Percentiles rank a stretch among this genome's conserved stretches.
phyloP scores from a whole-genome alignment of 2,329 filamentous ascomycete genomes.

The Trichoderma oligosporum region DNA sequence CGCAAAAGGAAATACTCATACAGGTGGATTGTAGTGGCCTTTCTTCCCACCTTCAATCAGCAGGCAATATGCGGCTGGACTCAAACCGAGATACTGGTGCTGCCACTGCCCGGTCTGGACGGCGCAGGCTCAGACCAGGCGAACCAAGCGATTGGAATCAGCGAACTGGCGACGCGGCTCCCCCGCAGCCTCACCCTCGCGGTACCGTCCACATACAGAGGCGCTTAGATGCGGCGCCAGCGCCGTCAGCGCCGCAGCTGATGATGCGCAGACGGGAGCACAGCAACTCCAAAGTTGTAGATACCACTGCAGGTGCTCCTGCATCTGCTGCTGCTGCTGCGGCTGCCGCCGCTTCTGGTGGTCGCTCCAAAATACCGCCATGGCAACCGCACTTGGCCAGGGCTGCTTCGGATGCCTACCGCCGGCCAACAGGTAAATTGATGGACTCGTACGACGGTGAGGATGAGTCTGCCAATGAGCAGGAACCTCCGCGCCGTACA shows the following conservation, averaged over 20 bases:
- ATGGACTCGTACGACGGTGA: slow-evolving; percentile 19
- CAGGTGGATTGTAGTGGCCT: background rate
- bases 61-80: slow-evolving; percentile 30
- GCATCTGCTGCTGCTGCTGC: slow-evolving; percentile 5
- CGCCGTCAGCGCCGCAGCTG: slow-evolving; percentile 10
- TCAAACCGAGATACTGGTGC: slow-evolving; percentile 31
- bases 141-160: slow-evolving; percentile 21
- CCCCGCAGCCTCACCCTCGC: slow-evolving; percentile 30
- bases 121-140: slow-evolving; percentile 27
- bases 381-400: slow-evolving; percentile 28
- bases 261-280: slow-evolving; percentile 30
- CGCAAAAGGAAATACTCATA: background rate
- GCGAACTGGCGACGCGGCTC: slow-evolving; percentile 27
- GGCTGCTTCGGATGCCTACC: slow-evolving; percentile 31
- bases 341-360: background rate
- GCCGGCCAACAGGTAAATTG: slow-evolving; percentile 29
- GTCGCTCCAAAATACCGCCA: slow-evolving; percentile 29
- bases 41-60: background rate
- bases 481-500: slow-evolving; percentile 3
- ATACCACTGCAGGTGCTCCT: slow-evolving; percentile 24
- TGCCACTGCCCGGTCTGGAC: slow-evolving; percentile 28
- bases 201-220: slow-evolving; percentile 32
- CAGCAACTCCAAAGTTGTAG: slow-evolving; percentile 27
- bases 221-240: slow-evolving; percentile 14
- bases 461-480: slow-evolving; percentile 19